Conservation (phyloP, 768 basidiomycete genomes). For the Panus rudis region DNA sequence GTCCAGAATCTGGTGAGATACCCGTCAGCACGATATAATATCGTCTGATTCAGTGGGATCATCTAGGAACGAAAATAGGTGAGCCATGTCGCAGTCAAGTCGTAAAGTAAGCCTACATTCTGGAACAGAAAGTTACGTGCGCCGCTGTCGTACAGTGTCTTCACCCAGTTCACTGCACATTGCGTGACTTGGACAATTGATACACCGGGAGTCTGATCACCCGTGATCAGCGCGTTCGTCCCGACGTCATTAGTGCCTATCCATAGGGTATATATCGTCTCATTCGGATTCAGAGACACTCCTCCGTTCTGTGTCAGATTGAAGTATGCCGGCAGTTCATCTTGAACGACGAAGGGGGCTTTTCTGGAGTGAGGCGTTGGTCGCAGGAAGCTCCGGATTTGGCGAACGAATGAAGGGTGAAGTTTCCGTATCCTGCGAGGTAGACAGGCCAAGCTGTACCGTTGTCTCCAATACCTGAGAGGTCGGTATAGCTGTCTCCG, state of each 20-base stretch:
- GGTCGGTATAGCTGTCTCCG: conserved; percentile 60
- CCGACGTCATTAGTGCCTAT: conserved; percentile 52
- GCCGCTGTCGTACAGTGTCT: conserved; percentile 43
- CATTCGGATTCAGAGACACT: conserved; percentile 22
- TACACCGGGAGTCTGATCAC: conserved; percentile 27
- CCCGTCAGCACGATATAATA: conserved; percentile 39
- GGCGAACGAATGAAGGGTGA: conserved; percentile 46
- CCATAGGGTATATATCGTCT: conserved; percentile 57
- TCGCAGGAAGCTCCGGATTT: conserved; percentile 55
- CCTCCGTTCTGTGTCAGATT: conserved; percentile 26
- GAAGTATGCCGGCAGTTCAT: conserved; percentile 46
- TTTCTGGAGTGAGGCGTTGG: conserved; percentile 46
- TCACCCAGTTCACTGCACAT: conserved; percentile 53
- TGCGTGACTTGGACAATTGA: conserved; percentile 46
- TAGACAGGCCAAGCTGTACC: conserved; percentile 54
- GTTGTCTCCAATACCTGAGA: conserved; percentile 32
- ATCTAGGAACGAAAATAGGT: conserved; percentile 32
- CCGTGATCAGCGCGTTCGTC: conserved; percentile 39
- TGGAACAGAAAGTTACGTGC: conserved; percentile 61
- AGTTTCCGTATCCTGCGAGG: conserved; percentile 43
- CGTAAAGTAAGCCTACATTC: conserved; percentile 35
- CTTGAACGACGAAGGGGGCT: conserved; percentile 47
- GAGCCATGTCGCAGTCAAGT: not conserved
- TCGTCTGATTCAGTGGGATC: conserved; percentile 45
- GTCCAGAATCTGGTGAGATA: conserved; percentile 49